Conservation (phyloP, 2,329 filamentous ascomycete species). For the Aureobasidium leucospermi region DNA sequence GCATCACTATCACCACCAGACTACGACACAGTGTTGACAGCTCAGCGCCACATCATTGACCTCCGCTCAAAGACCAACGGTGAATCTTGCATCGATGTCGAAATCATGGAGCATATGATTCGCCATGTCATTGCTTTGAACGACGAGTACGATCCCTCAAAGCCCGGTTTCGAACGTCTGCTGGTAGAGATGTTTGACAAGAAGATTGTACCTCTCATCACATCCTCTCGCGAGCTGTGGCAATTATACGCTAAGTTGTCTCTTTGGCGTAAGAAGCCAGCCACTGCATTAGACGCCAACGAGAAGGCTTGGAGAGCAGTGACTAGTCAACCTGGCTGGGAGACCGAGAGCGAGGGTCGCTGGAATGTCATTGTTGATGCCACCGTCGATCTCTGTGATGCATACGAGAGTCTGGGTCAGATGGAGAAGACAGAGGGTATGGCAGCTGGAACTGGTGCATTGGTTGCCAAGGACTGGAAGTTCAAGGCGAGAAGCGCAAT, state of each 20-base stretch:
- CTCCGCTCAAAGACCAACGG: constrained; percentile 59
- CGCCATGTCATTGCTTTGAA: constrained; percentile 56
- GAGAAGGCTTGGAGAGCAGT: constrained; percentile 86
- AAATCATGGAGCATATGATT: constrained; percentile 65
- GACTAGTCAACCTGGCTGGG: constrained; percentile 47
- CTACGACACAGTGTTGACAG: constrained; percentile 66
- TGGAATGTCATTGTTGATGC: constrained; percentile 70
- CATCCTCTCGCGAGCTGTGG: constrained; percentile 70
- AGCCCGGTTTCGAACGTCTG: constrained; percentile 49
- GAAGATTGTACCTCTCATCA: constrained; percentile 74
- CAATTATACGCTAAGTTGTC: constrained; percentile 63
- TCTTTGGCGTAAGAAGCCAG: constrained; percentile 63
- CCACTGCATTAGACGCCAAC: constrained; percentile 68
- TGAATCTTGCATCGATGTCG: constrained; percentile 70
- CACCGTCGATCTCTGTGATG: constrained; percentile 73
- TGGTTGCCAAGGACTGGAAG: constrained; percentile 74
- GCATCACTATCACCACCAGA: constrained; percentile 69
- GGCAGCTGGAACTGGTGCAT: constrained; percentile 42
- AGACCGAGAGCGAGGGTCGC: constrained; percentile 51
- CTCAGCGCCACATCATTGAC: constrained; percentile 66
- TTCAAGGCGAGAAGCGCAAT: constrained; percentile 82
- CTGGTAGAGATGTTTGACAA: constrained; percentile 68
- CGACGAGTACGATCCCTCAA: constrained; percentile 35
- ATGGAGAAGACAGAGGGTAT: constrained; percentile 46
- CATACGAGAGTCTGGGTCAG: constrained; percentile 66